Base-by-base conservation (phyloP, 768 basidiomycete species). In the Termitomyces eurrhizus region DNA sequence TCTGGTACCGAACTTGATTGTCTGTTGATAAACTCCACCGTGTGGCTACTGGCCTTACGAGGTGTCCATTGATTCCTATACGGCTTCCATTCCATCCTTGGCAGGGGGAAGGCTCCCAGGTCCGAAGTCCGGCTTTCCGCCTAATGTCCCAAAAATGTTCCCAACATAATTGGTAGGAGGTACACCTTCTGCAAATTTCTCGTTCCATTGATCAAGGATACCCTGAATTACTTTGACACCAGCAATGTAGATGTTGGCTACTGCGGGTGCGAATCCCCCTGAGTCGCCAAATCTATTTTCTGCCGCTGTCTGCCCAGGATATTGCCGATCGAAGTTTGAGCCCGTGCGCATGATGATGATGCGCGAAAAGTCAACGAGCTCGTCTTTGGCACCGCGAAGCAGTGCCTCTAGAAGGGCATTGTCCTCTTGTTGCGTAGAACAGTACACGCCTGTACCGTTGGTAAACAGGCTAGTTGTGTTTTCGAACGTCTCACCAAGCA, bases 371-470 rank as follows among this genome's bases (percentile, higher is more conserved):
- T 63, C 62, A 2, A 59, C 62, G 4, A 59, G 57, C 16, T 48
- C 37, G 32, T 58, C 41, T 12, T 29, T 50, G 26, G 62, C 57
- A 14, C 62, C 62, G 2, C 62, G 62, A 33, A 63, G 32, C 12
- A 63, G 55, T 24, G 58, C 58, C 33, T 59, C 62, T 4, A 63
- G 58, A 18, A 50, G n/a, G 13, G 57, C 62, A 18, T 63, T 63
- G 41, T 63, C 62, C 50, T 63, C 62, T 36, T 63, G 62, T 37
- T 63, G 62, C 3, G 62, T 59, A 4, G 58, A 45, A 33, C 62
- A 63, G 48, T 63, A 63, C 14, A 51, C 53, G 24, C 53, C 62
- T 29, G 62, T 59, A 4, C 54, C 58, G 14, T 63, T 63, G 3
- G 62, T 63, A 44, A 63, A 63, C 35, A 63, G 24, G 9, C 16